Evolutionary conservation across 1,284 basidiomycete genomes (phyloP).

Genomic region (Cryptococcus sp.): DNA sequence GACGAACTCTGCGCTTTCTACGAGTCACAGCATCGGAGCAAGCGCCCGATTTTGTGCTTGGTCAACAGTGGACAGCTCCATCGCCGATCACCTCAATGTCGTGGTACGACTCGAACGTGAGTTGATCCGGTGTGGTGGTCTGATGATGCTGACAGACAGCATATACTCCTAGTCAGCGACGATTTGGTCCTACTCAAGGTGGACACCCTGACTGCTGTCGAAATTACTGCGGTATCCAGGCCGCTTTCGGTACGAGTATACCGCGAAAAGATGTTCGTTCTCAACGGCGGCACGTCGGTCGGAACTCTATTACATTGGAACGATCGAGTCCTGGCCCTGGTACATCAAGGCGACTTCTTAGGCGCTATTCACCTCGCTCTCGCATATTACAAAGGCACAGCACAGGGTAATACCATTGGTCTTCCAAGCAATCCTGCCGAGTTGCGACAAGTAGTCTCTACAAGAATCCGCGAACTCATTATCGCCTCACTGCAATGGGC

Average conservation of each 20-base stretch:
- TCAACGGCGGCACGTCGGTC: conserved; percentile 61
- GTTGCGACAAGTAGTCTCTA: conserved; percentile 64
- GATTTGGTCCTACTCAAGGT: conserved; percentile 69
- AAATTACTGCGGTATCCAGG: conserved; percentile 24
- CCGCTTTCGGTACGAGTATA: conserved; percentile 54
- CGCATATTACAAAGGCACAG: conserved; percentile 75
- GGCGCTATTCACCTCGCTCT: conserved; percentile 82
- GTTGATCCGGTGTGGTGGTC: conserved; percentile 50
- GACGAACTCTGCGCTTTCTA: conserved; percentile 60
- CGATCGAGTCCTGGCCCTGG: conserved; percentile 78
- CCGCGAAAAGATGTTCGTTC: conserved; percentile 84
- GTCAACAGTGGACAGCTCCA: conserved; percentile 39
- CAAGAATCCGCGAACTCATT: conserved; percentile 78
- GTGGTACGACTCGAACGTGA: conserved; percentile 51
- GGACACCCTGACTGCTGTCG: conserved; percentile 43
- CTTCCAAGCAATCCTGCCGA: conserved; percentile 65
- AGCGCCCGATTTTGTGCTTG: conserved; percentile 41
- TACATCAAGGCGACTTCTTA: conserved; percentile 82
- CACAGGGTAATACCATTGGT: conserved; percentile 80
- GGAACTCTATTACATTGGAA: conserved; percentile 94
- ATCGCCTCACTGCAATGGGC: conserved; percentile 79
- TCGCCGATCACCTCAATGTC: conserved; percentile 46
- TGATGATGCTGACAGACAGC: conserved; percentile 55
- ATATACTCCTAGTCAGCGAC: conserved; percentile 52
- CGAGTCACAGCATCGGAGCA: conserved; percentile 50